A percentile compares a stretch with the other conserved stretches of the same genome.
Conservation (phyloP, 352 stramenopile genomes). For the Globisporangium viniferum region DNA sequence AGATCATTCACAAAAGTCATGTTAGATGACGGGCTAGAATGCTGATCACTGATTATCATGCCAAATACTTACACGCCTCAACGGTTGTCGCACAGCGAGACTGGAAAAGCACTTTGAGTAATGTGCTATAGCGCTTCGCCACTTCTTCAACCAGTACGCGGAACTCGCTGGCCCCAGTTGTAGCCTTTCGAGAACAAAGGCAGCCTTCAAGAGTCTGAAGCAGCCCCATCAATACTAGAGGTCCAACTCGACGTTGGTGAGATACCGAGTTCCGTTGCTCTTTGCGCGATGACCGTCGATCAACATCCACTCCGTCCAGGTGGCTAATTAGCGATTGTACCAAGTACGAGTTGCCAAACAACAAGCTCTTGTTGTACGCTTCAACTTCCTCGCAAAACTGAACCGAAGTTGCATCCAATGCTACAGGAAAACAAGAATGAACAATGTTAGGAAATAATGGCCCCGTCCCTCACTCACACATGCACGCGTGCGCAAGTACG, state of each 20-base stretch:
- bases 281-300: constrained; percentile 17
- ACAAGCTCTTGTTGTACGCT: constrained; percentile 65
- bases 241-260: constrained; percentile 29
- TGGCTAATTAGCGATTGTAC: constrained; percentile 59
- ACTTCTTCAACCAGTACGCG: constrained; percentile 55
- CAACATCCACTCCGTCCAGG: constrained; percentile 56
- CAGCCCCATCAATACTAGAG: constrained; percentile 89
- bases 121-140: constrained; percentile 73
- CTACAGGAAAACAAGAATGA: constrained; percentile 23
- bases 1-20: background rate
- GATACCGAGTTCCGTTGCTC: constrained; percentile 17
- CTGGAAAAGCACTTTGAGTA: constrained; percentile 89
- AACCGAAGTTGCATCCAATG: constrained; percentile 42
- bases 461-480: background rate
- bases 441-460: background rate
- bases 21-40: background rate
- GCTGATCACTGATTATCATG: background rate
- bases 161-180: constrained; percentile 74
- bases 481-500: constrained; percentile 10
- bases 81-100: constrained; percentile 86
- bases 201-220: constrained; percentile 90
- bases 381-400: constrained; percentile 71
- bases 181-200: constrained; percentile 86
- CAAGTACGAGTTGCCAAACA: constrained; percentile 74
- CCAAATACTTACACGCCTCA: constrained; percentile 60